Percentiles rank a stretch among this genome's conserved stretches.
These are phyloP conservation scores for Blastocrithidia nonstop DNA, from an alignment of 208 protist genomes.

Conservation along the genomic window DNA sequence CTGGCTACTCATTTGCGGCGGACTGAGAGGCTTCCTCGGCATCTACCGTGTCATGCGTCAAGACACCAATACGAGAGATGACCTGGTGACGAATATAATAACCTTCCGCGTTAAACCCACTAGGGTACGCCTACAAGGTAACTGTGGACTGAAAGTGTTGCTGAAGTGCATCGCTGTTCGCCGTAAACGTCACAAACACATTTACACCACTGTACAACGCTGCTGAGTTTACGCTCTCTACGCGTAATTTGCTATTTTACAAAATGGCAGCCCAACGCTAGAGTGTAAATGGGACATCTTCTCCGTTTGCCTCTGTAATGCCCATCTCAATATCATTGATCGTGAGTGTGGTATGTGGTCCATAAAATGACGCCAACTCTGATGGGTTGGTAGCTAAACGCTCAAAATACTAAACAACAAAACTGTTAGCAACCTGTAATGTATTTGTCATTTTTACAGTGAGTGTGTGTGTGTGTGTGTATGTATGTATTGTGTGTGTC, in stretches of 20 bases:
- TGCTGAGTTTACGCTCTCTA: slow-evolving; percentile 49
- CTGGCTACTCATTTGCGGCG: slow-evolving; percentile 5
- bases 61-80: slow-evolving; percentile 45
- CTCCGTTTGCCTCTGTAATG: slow-evolving; percentile 26
- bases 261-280: slow-evolving; percentile 42
- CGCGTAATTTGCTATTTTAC: slow-evolving; percentile 41
- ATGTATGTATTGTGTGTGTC: not conserved
- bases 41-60: slow-evolving; percentile 14
- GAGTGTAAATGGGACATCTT: slow-evolving; percentile 19
- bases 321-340: slow-evolving; percentile 77
- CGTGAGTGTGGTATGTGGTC: slow-evolving; percentile 30
- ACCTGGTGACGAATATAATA: slow-evolving; percentile 78
- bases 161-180: slow-evolving; percentile 21
- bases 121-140: slow-evolving; percentile 46
- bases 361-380: slow-evolving; percentile 47
- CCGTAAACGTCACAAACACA: slow-evolving; percentile 41
- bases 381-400: slow-evolving; percentile 39
- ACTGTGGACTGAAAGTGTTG: slow-evolving; percentile 73
- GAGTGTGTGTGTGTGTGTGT: not conserved
- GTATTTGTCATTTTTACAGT: not conserved
- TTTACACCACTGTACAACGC: slow-evolving; percentile 57
- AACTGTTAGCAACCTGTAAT: slow-evolving; percentile 61
- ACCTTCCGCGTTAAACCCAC: slow-evolving; percentile 24
- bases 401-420: slow-evolving; percentile 75
- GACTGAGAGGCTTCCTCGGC: not conserved